Evolutionary conservation across 306 rosid species (phyloP).

Genomic region (Purshia tridentata): DNA sequence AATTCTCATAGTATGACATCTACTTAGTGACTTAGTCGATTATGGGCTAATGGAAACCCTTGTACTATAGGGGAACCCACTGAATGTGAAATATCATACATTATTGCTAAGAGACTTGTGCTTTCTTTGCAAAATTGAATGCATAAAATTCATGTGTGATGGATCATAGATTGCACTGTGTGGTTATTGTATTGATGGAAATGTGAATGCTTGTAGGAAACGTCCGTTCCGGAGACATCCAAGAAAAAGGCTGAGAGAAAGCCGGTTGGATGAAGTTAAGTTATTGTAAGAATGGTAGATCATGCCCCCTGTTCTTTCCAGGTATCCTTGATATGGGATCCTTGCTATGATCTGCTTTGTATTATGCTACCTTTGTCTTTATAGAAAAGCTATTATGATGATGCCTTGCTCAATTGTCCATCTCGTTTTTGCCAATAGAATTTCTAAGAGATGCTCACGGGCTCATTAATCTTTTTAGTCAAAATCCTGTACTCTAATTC

Average conservation of each 20-base stretch:
- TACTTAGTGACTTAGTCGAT: neutral
- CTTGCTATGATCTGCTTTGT: conserved; percentile 68
- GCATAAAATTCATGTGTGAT: neutral
- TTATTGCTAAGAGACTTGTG: neutral
- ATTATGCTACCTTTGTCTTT: conserved; percentile 58
- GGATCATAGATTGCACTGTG: neutral
- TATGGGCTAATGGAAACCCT: neutral
- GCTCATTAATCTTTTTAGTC: conserved; percentile 5
- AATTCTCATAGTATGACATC: neutral
- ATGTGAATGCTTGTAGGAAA: conserved; percentile 42
- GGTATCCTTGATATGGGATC: conserved; percentile 47
- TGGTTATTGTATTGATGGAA: conserved; percentile 20
- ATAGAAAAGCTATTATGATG: conserved; percentile 50
- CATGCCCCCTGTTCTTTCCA: conserved; percentile 36
- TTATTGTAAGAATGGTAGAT: conserved; percentile 58
- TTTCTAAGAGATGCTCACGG: conserved; percentile 22
- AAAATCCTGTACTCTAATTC: conserved; percentile 20
- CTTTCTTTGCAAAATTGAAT: conserved; percentile 6
- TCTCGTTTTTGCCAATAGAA: conserved; percentile 28
- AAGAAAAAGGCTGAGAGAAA: conserved; percentile 49
- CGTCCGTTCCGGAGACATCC: conserved; percentile 29
- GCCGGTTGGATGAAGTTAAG: conserved; percentile 53
- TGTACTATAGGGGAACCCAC: neutral
- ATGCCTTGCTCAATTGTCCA: conserved; percentile 34
- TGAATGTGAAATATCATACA: neutral